These are phyloP conservation scores for Hymenoscyphus albidus DNA, from an alignment of 2,329 filamentous ascomycete genomes.

Conservation along the genomic window DNA sequence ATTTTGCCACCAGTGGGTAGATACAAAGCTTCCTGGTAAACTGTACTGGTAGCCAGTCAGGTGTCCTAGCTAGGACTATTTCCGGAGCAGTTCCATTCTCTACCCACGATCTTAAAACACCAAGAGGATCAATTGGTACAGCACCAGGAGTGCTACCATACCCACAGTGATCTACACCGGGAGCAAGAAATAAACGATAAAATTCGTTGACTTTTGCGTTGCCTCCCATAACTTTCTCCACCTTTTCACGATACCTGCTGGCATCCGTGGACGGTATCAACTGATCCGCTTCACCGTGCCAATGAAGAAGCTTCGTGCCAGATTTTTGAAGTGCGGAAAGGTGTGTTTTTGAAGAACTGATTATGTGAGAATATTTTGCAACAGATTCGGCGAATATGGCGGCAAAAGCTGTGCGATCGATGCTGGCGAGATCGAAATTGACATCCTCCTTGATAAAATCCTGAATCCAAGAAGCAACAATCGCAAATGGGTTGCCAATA, in stretches of 20 bases:
- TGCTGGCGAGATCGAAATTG: not conserved
- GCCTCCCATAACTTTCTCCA: not conserved
- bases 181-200: slow-evolving; percentile 2
- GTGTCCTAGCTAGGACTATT: not conserved
- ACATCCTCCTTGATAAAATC: slow-evolving; percentile 2
- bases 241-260: not conserved
- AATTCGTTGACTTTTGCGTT: not conserved
- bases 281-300: slow-evolving; percentile 3
- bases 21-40: not conserved
- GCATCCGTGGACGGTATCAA: not conserved
- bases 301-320: slow-evolving; percentile 5
- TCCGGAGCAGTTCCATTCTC: slow-evolving; percentile 32
- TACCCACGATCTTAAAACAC: slow-evolving; percentile 25
- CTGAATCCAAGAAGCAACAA: not conserved
- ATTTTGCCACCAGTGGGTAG: not conserved
- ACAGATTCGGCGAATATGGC: not conserved
- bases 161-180: not conserved
- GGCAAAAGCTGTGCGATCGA: not conserved
- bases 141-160: not conserved
- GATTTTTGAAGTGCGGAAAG: not conserved
- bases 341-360: slow-evolving; percentile 16
- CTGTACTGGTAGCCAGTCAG: not conserved
- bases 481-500: not conserved
- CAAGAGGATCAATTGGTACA: not conserved
- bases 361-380: slow-evolving; percentile 7